Base-by-base conservation (phyloP, 2,329 filamentous ascomycete species). In the Westerdykella sp. region DNA sequence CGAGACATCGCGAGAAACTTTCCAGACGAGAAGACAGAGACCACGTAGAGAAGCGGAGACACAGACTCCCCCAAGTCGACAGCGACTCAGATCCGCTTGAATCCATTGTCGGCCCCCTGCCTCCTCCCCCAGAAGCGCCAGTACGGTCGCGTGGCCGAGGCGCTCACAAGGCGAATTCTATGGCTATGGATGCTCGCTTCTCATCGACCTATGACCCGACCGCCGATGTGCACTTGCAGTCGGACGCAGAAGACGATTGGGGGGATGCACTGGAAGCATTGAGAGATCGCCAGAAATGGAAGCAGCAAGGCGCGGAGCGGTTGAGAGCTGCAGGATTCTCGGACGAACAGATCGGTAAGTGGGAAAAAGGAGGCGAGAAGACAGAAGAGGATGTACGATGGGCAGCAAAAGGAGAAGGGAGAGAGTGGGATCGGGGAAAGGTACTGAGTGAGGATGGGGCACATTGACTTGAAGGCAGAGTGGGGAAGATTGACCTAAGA, bases 131-230 rank as follows among this genome's bases (percentile, higher is more conserved):
- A 4, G 51, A 60, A 30, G 56, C 61, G 25, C 50, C 52, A 23
- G 59, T 80, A 25, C 75, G 69, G 36, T 55, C 57, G 13, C 57
- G 58, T 18, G 42, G 62, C 37, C 61, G 62, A n/a, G 61, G 61
- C 22, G 59, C 56, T 6, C 50, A 57, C 34, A 65, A 61, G 45
- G 45, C 50, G 18, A 56, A 51, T 14, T 49, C 50, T 2, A 53
- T 81, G 21, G 81, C 78, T 9, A 94, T 96, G 51, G 89, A 96
- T 59, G 73, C 77, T 18, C 86, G 86, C 41, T 97, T 96, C 64
- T 82, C 84, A 1, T 71, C 80, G 1, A 76, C 67, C 14, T 83
- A 83, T 54, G 73, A 83, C 47, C 80, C 80, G 1, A 61, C 69
- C 6, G 62, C 70, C n/a, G 79, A 86, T 54, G 66, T 84, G 3